phyloP scores from a whole-genome alignment of 805 yeast genomes.

The Jamesozyma gamospora region DNA sequence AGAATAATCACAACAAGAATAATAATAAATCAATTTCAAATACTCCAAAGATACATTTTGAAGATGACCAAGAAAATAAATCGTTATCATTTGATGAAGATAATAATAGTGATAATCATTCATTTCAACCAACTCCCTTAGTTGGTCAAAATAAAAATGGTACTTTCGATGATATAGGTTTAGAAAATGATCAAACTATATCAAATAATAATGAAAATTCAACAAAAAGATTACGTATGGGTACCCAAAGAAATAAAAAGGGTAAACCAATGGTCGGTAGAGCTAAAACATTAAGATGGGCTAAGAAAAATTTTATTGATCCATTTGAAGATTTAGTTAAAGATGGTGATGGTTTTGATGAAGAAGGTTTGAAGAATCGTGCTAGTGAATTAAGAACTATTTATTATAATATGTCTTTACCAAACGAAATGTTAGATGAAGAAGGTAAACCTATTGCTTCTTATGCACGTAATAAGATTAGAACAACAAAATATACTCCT shows the following conservation, averaged over 20 bases:
- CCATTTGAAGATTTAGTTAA: conserved; percentile 24
- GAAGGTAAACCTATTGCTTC: conserved; percentile 46
- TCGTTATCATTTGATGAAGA: not conserved
- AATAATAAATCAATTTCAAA: not conserved
- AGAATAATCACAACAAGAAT: not conserved
- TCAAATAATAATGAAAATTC: conserved; percentile 9
- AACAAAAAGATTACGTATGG: conserved; percentile 81
- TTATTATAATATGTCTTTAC: conserved; percentile 51
- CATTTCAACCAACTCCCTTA: conserved; percentile 23
- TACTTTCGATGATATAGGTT: conserved; percentile 18
- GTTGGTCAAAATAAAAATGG: conserved; percentile 12
- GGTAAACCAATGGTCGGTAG: conserved; percentile 57
- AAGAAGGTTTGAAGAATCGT: conserved; percentile 31
- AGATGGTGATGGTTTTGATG: conserved; percentile 24
- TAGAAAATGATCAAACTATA: conserved; percentile 13
- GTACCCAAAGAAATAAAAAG: conserved; percentile 68
- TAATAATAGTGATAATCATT: conserved; percentile 15
- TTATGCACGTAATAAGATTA: conserved; percentile 84
- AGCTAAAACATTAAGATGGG: conserved; percentile 50
- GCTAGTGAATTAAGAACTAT: conserved; percentile 39
- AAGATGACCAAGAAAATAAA: not conserved
- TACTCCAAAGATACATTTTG: not conserved
- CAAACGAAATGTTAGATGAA: conserved; percentile 48
- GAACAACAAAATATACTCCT: conserved; percentile 94
- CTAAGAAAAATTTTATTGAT: conserved; percentile 28